Percentiles rank a stretch among this genome's conserved stretches.
Conservation (phyloP, 139 green algal genomes). For the Coelastrella sp. region DNA sequence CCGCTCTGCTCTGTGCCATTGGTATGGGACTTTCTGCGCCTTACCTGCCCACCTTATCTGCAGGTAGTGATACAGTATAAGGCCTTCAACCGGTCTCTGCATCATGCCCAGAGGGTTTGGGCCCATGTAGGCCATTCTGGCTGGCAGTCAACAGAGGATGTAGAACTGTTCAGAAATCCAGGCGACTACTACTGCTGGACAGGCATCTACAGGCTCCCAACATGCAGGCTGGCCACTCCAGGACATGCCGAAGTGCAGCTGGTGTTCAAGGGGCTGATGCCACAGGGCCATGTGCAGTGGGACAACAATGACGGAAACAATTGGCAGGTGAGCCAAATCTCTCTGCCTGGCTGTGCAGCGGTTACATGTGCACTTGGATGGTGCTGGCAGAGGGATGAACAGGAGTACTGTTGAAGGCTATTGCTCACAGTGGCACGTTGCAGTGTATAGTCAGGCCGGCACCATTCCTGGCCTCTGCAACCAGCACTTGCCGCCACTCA, state of each 20-base stretch:
- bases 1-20: neutral
- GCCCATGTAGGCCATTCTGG: constrained; percentile 42
- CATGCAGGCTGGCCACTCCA: constrained; percentile 20
- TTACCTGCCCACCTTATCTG: neutral
- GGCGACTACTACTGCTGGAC: constrained; percentile 17
- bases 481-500: no score
- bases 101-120: constrained; percentile 27
- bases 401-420: no score
- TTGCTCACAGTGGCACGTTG: no score
- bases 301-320: constrained; percentile 64
- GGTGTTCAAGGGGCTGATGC: constrained; percentile 47
- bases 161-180: constrained; percentile 31
- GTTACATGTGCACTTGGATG: no score
- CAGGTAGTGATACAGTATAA: constrained; percentile 45
- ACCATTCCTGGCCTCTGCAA: neutral
- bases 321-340: constrained; percentile 37
- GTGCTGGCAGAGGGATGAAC: no score
- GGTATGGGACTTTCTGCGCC: neutral
- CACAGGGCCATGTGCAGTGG: constrained; percentile 30
- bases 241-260: constrained; percentile 43
- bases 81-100: neutral
- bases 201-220: constrained; percentile 39
- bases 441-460: neutral
- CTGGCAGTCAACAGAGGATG: constrained; percentile 36
- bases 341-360: neutral